phyloP scores from a whole-genome alignment of 176 grass and related monocot genomes.

The Bonia amplexicaulis region DNA sequence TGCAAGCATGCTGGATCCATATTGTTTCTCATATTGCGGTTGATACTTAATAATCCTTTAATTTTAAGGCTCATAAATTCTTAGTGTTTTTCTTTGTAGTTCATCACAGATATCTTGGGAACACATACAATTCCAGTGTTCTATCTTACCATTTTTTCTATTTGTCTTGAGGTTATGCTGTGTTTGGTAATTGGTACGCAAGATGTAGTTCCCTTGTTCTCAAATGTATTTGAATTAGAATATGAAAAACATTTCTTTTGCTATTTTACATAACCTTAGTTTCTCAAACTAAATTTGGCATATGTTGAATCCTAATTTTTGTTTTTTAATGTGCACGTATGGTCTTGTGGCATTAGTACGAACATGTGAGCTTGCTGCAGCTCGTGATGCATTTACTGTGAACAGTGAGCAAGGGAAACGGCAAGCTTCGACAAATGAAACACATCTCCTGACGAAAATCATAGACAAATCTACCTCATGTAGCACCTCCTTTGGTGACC shows the following conservation, averaged over 20 bases:
- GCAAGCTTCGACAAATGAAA: constrained; percentile 6
- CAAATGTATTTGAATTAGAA: background rate
- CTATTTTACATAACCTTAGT: background rate
- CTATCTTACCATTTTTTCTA: background rate
- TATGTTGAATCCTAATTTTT: constrained; percentile 8
- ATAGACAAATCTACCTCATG: constrained; percentile 10
- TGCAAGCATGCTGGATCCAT: background rate
- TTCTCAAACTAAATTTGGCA: background rate
- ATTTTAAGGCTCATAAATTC: background rate
- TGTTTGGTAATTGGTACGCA: background rate
- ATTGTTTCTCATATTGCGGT: background rate
- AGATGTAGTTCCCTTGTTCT: background rate
- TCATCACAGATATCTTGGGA: background rate
- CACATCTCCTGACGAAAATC: constrained; percentile 9
- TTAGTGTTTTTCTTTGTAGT: background rate
- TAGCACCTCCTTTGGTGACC: constrained; percentile 16
- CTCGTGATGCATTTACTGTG: background rate
- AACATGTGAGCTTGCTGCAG: constrained; percentile 10
- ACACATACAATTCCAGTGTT: background rate
- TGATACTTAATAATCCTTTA: background rate
- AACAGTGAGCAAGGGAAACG: constrained; percentile 15
- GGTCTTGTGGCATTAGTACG: background rate
- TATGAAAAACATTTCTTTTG: background rate
- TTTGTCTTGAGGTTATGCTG: background rate
- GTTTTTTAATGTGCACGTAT: background rate